phyloP scores from a whole-genome alignment of 805 yeast genomes.

The Ogataea henricii region DNA sequence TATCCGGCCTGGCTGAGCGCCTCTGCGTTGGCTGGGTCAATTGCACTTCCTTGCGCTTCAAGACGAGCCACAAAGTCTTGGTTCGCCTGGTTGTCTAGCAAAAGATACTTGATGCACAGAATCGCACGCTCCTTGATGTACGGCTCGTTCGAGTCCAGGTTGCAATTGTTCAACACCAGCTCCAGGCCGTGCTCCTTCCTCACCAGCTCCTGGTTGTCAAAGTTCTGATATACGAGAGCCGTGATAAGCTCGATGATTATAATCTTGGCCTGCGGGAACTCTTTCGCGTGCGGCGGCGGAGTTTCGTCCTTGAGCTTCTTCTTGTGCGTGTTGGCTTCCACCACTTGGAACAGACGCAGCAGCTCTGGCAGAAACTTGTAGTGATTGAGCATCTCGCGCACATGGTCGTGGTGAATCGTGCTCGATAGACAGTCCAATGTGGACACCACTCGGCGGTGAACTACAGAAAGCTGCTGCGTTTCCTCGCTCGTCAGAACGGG shows the following conservation, averaged over 20 bases:
- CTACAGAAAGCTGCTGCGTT: constrained; percentile 10
- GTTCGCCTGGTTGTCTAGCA: constrained; percentile 65
- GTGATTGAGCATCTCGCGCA: constrained; percentile 43
- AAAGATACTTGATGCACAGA: constrained; percentile 68
- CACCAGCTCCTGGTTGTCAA: constrained; percentile 63
- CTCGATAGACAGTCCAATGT: constrained; percentile 45
- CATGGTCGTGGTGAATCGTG: constrained; percentile 42
- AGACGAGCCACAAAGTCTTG: constrained; percentile 74
- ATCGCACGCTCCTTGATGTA: constrained; percentile 83
- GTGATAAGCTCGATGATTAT: constrained; percentile 68
- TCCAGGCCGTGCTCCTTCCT: constrained; percentile 70
- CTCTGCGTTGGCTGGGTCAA: constrained; percentile 53
- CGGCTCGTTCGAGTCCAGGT: constrained; percentile 87
- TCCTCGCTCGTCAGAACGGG: constrained; percentile 5
- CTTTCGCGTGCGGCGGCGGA: constrained; percentile 19
- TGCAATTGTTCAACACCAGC: constrained; percentile 74
- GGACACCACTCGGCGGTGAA: constrained; percentile 24
- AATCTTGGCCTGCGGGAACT: constrained; percentile 68
- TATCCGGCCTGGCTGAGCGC: constrained; percentile 65
- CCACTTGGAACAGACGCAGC: constrained; percentile 38
- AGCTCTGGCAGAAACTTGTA: constrained; percentile 41
- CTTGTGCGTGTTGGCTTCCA: constrained; percentile 44
- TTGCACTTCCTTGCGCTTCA: constrained; percentile 71
- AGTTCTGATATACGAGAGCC: constrained; percentile 52
- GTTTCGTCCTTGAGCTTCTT: constrained; percentile 34